Evolutionary conservation across 306 rosid species (phyloP).

Genomic region (Malus fusca): DNA sequence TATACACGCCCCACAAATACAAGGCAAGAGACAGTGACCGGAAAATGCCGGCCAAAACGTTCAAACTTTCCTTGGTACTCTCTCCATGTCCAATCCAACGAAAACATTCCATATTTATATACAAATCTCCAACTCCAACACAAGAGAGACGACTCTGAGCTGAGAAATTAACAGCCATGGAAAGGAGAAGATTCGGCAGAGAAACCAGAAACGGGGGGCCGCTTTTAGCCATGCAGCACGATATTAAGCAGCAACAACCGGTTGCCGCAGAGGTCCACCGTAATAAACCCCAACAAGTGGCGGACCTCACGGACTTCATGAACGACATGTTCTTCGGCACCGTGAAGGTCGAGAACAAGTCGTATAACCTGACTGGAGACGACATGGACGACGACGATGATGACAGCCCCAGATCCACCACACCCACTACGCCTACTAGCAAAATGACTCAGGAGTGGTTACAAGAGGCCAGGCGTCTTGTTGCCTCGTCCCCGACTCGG

Average conservation of each 20-base stretch:
- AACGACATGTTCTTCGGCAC: conserved; percentile 74
- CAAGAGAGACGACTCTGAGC: not conserved
- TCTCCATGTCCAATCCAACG: not conserved
- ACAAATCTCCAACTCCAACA: not conserved
- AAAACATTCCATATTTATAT: not conserved
- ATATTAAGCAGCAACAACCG: not conserved
- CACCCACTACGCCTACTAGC: not conserved
- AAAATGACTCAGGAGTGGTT: conserved; percentile 67
- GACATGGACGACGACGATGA: not conserved
- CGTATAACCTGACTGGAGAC: conserved; percentile 48
- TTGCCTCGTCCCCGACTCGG: conserved; percentile 66
- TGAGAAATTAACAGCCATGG: not conserved
- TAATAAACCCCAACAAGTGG: conserved; percentile 20
- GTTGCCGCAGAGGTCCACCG: not conserved
- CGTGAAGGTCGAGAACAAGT: conserved; percentile 16
- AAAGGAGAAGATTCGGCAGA: conserved; percentile 1
- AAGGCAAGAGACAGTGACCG: conserved; percentile 24
- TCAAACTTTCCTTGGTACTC: conserved; percentile 2
- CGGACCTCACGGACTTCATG: conserved; percentile 79
- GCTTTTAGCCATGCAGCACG: not conserved
- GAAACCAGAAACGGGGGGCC: not conserved
- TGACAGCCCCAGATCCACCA: not conserved
- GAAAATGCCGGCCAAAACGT: conserved; percentile 29
- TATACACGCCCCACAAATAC: not conserved
- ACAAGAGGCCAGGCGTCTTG: conserved; percentile 58